phyloP scores from a whole-genome alignment of 768 basidiomycete species.

The Favolaschia claudopus region DNA sequence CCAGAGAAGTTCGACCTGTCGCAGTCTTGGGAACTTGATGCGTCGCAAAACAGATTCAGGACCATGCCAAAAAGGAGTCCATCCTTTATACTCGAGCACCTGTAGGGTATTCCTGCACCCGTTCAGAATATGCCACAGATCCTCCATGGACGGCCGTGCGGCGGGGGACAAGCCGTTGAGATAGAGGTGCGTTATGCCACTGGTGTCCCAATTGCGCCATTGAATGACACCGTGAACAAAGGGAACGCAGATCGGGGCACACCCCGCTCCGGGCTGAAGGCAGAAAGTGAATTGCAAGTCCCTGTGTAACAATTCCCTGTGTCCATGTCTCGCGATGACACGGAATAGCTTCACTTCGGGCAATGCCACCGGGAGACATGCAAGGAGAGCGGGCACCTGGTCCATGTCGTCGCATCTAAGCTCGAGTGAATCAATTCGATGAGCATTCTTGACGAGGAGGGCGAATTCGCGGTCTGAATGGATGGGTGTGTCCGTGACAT shows the following conservation, averaged over 20 bases:
- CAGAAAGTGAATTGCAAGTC: no score
- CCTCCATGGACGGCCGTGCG: slow-evolving; percentile 1
- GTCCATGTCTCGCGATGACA: no score
- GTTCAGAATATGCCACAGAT: not conserved
- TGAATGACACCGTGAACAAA: not conserved
- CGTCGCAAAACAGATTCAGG: not conserved
- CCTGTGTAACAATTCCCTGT: no score
- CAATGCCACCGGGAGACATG: no score
- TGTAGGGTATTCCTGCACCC: slow-evolving; percentile 4
- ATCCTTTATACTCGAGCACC: slow-evolving; percentile 4
- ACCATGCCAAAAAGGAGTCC: not conserved
- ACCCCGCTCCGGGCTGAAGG: no score
- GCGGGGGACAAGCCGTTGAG: slow-evolving; percentile 2
- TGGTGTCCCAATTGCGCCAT: slow-evolving; percentile 1
- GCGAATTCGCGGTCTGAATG: not conserved
- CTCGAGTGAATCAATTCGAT: not conserved
- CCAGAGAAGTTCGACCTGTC: not conserved
- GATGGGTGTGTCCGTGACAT: not conserved
- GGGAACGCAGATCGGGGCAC: no score
- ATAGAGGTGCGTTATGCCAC: not conserved
- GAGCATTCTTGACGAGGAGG: not conserved
- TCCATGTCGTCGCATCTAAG: not conserved
- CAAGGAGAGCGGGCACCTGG: not conserved
- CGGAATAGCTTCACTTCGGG: no score
- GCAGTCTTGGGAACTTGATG: slow-evolving; percentile 3